Evolutionary conservation across 305 asterid genomes (phyloP).

Genomic region (Fraxinus sp.): DNA sequence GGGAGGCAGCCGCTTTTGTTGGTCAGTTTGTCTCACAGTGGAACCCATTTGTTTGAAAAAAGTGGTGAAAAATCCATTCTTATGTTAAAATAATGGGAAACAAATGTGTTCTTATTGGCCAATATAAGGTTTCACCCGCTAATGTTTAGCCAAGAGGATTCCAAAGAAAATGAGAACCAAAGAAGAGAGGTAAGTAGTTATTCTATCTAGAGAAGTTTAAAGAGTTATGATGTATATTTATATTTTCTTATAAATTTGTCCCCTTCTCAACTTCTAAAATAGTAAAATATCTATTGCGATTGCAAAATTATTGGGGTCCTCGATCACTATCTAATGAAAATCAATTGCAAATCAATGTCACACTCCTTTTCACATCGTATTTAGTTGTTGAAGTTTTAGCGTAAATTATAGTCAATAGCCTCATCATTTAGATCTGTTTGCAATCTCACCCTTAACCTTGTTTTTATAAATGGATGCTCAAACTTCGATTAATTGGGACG

Average conservation of each 20-base stretch:
- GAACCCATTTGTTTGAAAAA: no score
- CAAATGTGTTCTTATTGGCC: not conserved
- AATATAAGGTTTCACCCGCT: not conserved
- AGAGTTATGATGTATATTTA: not conserved
- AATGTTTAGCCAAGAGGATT: not conserved
- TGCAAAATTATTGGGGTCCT: not conserved
- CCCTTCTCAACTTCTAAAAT: not conserved
- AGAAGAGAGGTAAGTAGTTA: not conserved
- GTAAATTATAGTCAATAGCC: not conserved
- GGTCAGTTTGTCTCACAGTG: no score
- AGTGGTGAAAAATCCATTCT: no score
- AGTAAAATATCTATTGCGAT: not conserved
- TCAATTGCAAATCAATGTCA: not conserved
- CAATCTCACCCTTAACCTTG: not conserved
- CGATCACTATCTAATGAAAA: not conserved
- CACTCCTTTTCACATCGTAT: not conserved
- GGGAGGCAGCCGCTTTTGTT: no score
- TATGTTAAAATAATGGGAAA: no score
- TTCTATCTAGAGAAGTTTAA: not conserved
- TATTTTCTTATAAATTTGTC: not conserved
- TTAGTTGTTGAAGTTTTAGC: not conserved
- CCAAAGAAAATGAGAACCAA: not conserved
- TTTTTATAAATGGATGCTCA: not conserved
- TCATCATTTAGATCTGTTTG: not conserved
- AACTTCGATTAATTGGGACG: not conserved